Base-by-base conservation (phyloP, 1,284 basidiomycete genomes). In the Caloboletus firmus region DNA sequence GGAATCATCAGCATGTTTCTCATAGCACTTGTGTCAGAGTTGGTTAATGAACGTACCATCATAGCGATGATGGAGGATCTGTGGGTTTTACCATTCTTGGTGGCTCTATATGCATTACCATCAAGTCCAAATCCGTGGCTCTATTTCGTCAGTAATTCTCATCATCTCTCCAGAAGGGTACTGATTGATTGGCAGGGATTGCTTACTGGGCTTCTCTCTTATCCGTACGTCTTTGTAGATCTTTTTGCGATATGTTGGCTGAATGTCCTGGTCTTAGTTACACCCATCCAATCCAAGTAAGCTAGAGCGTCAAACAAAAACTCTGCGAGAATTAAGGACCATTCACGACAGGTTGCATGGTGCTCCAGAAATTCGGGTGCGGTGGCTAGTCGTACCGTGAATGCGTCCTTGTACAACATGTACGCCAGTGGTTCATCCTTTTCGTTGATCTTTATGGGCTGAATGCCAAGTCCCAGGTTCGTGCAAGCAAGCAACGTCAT, bases 331-430 rank as follows among this genome's bases (percentile, higher is more conserved):
- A 24, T 24, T 49, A 18, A 43, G 1, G 11, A 9, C 2, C 17
- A 10, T 34, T 28, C 18, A 15, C 40, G 72, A 32, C 71, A 80
- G 70, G 76, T 81, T 6, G 79, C 67, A 20, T 83, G 79, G 82
- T 78, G 76, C 59, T 83, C 80, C 18, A 74, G 80, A 40, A 83
- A 82, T 58, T 71, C 79, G 0, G 81, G 81, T 37, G 78, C 76
- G 2, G 81, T 83, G 6, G 79, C 81, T 5, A 78, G 75, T 51
- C 73, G 80, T 18, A 81, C 81, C 0, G 79, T 83, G 40, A 81
- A 79, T 46, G 78, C 79, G 0, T 79, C 80, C 2, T 45, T 83
- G 39, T 83, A 83, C 61, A 82, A 81, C 62, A 83, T 83, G 80
- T 74, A 4, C 9, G 53, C 35, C 28, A 30, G 11, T 3, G 5